Conservation (phyloP, 176 grass and related monocot species). For the Zea mays region DNA sequence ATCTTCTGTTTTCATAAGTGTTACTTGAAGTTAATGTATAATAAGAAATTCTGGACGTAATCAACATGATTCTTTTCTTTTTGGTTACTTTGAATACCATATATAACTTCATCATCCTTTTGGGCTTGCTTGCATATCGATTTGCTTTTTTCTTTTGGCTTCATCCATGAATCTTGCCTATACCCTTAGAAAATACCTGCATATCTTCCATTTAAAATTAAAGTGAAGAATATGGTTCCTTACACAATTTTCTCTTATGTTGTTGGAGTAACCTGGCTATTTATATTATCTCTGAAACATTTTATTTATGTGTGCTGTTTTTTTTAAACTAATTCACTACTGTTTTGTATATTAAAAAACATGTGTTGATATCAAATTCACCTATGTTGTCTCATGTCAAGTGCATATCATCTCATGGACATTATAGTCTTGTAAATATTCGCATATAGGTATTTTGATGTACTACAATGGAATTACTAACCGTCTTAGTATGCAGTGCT, state of each 20-base stretch:
- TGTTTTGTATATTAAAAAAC: slow-evolving; percentile 27
- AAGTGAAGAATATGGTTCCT: too few relatives aligned
- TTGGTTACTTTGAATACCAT: neutral
- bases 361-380: neutral
- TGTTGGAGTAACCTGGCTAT: neutral
- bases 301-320: slow-evolving; percentile 14
- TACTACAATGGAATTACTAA: too few relatives aligned
- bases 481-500: too few relatives aligned
- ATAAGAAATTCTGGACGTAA: too few relatives aligned
- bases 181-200: slow-evolving; percentile 18
- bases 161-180: neutral
- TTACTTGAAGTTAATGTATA: too few relatives aligned
- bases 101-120: neutral
- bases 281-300: neutral
- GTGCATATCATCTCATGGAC: too few relatives aligned
- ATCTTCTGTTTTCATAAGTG: too few relatives aligned
- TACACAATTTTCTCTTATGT: too few relatives aligned
- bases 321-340: slow-evolving; percentile 9
- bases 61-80: too few relatives aligned
- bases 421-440: too few relatives aligned
- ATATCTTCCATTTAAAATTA: neutral
- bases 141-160: slow-evolving; percentile 12
- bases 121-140: slow-evolving; percentile 22
- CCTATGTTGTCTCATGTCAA: too few relatives aligned
- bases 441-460: too few relatives aligned